Evolutionary conservation across 1,284 basidiomycete genomes (phyloP), one percentile per base, ranked within the genome.

Genomic region (Stygiomarasmius scandens): DNA sequence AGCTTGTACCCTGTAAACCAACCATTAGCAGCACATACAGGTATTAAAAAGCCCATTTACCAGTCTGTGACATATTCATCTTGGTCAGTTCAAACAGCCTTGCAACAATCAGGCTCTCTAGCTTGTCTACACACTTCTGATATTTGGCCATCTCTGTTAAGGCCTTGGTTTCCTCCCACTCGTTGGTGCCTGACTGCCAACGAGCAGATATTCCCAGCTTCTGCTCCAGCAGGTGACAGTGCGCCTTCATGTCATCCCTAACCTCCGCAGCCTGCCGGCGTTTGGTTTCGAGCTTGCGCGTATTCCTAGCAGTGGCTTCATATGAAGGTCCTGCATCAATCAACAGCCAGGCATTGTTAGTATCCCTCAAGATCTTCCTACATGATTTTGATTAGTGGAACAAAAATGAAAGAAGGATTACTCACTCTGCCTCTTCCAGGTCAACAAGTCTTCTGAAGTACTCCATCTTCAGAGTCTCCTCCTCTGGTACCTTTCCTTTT

Each of bases 31-130:
- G n/a, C n/a, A n/a, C n/a, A n/a, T n/a, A n/a, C n/a, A n/a, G n/a
- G n/a, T n/a, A n/a, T n/a, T n/a, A n/a, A n/a, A n/a, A n/a, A n/a
- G n/a, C n/a, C n/a, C n/a, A 69, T 64, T 32, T 46, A 69, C 69
- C 68, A 5, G 65, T 71, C 14, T 66, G 63, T 3, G 66, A 66
- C 58, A 64, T 59, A 49, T 70, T 69, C 65, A 70, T 67, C 46
- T 66, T 66, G 5, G 62, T 64, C 1, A 71, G 56, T 38, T 69
- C 61, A 32, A 32, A 32, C 5, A 32, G 5, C 12, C 29, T 5
- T 6, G 29, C 5, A 32, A 32, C 29, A 5, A 69, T 25, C 10
- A 66, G 49, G 11, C 59, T 55, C 53, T 70, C 60, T n/a, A 68
- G 58, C 1, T 53, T 49, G 54, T 69, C 63, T 19, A 60, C 20